Evolutionary conservation across 2,329 filamentous ascomycete genomes (phyloP).

Genomic region (Fusarium oligoseptatum): DNA sequence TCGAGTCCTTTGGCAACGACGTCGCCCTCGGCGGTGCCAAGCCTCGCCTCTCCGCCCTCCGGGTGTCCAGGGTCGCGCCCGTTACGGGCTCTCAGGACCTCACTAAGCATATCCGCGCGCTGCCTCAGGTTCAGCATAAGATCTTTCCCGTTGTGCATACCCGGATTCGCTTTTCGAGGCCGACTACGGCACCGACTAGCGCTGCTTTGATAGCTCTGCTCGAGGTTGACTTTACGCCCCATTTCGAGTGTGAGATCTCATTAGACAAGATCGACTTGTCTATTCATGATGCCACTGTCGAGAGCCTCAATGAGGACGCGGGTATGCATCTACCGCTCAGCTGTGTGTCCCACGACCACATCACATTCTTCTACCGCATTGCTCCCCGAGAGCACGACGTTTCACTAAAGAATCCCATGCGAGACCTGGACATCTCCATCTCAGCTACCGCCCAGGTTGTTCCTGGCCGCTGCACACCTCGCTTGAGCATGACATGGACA

Average conservation of each 20-base stretch:
- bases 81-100: constrained; percentile 72
- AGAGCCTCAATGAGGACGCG: constrained; percentile 66
- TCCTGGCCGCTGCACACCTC: constrained; percentile 70
- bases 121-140: constrained; percentile 72
- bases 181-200: constrained; percentile 69
- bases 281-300: constrained; percentile 69
- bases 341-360: constrained; percentile 79
- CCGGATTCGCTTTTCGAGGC: constrained; percentile 77
- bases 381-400: constrained; percentile 63
- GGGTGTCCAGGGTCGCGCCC: constrained; percentile 81
- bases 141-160: constrained; percentile 79
- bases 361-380: constrained; percentile 80
- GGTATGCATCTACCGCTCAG: constrained; percentile 67
- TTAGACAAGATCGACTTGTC: constrained; percentile 71
- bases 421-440: constrained; percentile 71
- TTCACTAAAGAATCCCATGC: constrained; percentile 60
- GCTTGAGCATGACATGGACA: constrained; percentile 75
- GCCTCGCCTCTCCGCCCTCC: constrained; percentile 78
- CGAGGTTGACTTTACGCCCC: constrained; percentile 80
- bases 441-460: constrained; percentile 69
- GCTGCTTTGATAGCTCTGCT: constrained; percentile 76
- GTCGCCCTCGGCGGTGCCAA: constrained; percentile 71
- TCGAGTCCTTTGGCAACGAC: constrained; percentile 79
- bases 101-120: constrained; percentile 73
- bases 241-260: constrained; percentile 75